These are phyloP conservation scores for Claviceps pazoutovae DNA, from an alignment of 2,329 filamentous ascomycete genomes.

Conservation along the genomic window DNA sequence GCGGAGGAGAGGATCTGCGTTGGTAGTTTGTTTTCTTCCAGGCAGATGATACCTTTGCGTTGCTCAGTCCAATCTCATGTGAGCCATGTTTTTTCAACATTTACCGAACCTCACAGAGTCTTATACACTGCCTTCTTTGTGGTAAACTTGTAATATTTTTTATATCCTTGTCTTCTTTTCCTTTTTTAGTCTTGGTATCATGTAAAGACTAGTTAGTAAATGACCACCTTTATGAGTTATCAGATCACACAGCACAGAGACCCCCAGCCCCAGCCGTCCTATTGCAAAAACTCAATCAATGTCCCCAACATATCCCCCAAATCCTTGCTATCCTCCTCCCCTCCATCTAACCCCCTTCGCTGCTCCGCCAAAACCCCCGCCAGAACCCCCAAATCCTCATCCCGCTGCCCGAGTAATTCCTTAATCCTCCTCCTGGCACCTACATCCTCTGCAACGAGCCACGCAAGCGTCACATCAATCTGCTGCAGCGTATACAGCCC, in stretches of 20 bases:
- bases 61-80: too few species aligned
- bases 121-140: too few species aligned
- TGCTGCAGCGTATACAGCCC: slow-evolving; percentile 74
- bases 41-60: background rate
- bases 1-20: too few species aligned
- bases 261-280: slow-evolving; percentile 4
- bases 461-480: slow-evolving; percentile 73
- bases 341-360: slow-evolving; percentile 37
- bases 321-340: slow-evolving; percentile 45
- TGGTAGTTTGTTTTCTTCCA: background rate
- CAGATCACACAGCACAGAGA: too few species aligned
- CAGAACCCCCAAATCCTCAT: slow-evolving; percentile 50
- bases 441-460: slow-evolving; percentile 80
- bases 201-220: too few species aligned
- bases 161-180: too few species aligned
- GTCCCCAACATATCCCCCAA: slow-evolving; percentile 40
- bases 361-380: slow-evolving; percentile 53
- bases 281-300: slow-evolving; percentile 34
- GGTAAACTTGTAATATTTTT: too few species aligned
- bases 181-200: too few species aligned
- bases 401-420: slow-evolving; percentile 50
- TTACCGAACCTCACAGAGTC: too few species aligned
- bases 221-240: too few species aligned
- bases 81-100: too few species aligned
- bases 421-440: slow-evolving; percentile 55